These are phyloP conservation scores for Suillus cothurnatus DNA, from an alignment of 768 basidiomycete genomes.

Conservation along the genomic window DNA sequence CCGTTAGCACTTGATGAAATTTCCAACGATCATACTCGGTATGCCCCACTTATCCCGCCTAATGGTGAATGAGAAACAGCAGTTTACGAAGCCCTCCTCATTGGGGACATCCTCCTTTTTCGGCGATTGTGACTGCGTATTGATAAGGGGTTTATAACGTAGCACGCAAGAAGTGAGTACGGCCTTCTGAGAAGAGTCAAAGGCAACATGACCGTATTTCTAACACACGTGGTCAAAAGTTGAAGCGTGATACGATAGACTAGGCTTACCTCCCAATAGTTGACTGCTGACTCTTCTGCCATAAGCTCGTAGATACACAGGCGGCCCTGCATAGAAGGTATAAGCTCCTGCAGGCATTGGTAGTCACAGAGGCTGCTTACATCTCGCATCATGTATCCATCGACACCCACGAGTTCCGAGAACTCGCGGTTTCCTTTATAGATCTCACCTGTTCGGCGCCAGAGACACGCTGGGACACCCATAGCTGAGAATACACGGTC, in stretches of 20 bases:
- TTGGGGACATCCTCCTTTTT: slow-evolving; percentile 36
- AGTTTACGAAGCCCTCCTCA: slow-evolving; percentile 81
- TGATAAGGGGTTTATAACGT: slow-evolving; percentile 71
- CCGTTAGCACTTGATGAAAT: slow-evolving; percentile 72
- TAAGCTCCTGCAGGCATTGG: slow-evolving; percentile 11
- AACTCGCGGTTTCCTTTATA: slow-evolving; percentile 99
- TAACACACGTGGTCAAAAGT: slow-evolving; percentile 30
- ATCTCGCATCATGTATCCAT: slow-evolving; percentile 87
- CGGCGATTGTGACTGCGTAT: slow-evolving; percentile 36
- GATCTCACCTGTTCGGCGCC: slow-evolving; percentile 96
- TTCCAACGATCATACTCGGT: slow-evolving; percentile 89
- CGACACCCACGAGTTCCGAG: slow-evolving; percentile 85
- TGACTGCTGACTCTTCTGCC: slow-evolving; percentile 95
- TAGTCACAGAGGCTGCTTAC: slow-evolving; percentile 40
- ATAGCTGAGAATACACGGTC: slow-evolving; percentile 94
- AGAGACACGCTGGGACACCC: slow-evolving; percentile 96
- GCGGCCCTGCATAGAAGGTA: slow-evolving; percentile 57
- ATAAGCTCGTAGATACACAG: slow-evolving; percentile 97
- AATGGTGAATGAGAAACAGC: slow-evolving; percentile 92
- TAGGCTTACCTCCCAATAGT: slow-evolving; percentile 88
- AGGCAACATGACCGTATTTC: slow-evolving; percentile 96
- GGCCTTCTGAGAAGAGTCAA: slow-evolving; percentile 90
- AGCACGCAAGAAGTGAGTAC: slow-evolving; percentile 91
- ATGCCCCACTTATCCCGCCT: slow-evolving; percentile 84
- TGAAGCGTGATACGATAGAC: not conserved